Conservation (phyloP, 768 basidiomycete species). For the Russula vinacea region DNA sequence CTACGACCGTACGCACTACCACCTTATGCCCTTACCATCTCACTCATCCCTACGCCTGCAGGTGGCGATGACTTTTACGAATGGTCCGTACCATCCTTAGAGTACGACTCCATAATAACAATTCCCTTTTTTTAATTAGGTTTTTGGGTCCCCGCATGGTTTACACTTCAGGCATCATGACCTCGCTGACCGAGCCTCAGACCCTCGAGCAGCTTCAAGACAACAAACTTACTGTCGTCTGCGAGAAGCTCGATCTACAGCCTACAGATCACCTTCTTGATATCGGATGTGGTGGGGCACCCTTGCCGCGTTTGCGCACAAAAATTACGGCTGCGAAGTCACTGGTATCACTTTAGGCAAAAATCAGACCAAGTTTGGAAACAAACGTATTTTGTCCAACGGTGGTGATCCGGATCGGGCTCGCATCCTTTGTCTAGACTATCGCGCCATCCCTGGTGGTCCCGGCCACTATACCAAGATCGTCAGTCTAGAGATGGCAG, state of each 20-base stretch:
- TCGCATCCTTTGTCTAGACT: constrained; percentile 89
- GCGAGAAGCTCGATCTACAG: constrained; percentile 88
- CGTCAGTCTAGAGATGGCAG: constrained; percentile 96
- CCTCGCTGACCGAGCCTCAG: constrained; percentile 65
- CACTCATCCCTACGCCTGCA: constrained; percentile 33
- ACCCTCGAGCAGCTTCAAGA: constrained; percentile 94
- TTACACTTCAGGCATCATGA: constrained; percentile 91
- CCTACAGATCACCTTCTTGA: constrained; percentile 83
- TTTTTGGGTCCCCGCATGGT: constrained; percentile 96
- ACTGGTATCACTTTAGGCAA: constrained; percentile 92
- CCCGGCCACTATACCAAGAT: constrained; percentile 86
- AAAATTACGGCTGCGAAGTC: constrained; percentile 95
- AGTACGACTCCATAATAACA: not conserved
- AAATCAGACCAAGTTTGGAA: constrained; percentile 92
- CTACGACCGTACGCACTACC: constrained; percentile 72
- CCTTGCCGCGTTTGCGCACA: constrained; percentile 88
- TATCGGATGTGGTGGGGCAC: constrained; percentile 98
- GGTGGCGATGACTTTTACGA: constrained; percentile 95
- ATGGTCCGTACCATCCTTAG: constrained; percentile 49
- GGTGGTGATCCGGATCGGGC: constrained; percentile 59
- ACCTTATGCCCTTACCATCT: constrained; percentile 6
- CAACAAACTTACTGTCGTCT: constrained; percentile 95
- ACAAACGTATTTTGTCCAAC: constrained; percentile 78
- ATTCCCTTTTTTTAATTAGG: constrained; percentile 41
- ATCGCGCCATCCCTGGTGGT: constrained; percentile 81